These are phyloP conservation scores for Geotrichum cucujoidarum DNA, from an alignment of 1,139 yeast genomes.

Conservation along the genomic window DNA sequence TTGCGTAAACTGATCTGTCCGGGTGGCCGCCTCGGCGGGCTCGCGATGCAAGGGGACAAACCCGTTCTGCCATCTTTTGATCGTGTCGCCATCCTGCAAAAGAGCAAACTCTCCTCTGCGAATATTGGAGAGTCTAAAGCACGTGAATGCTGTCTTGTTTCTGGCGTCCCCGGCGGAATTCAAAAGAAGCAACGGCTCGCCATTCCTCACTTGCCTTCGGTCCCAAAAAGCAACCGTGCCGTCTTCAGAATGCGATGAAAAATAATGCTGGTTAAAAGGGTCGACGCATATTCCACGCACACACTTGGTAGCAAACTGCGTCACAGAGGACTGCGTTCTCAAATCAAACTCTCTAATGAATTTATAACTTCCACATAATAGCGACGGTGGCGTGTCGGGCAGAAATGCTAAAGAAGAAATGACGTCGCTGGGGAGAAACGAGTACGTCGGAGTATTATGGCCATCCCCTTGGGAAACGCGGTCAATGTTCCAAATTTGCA, in stretches of 20 bases:
- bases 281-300: slow-evolving; percentile 66
- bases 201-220: slow-evolving; percentile 53
- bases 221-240: slow-evolving; percentile 89
- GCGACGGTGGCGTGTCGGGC: slow-evolving; percentile 51
- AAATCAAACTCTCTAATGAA: slow-evolving; percentile 73
- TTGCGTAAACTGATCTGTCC: slow-evolving; percentile 3
- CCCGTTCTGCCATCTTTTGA: slow-evolving; percentile 81
- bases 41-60: slow-evolving; percentile 41
- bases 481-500: slow-evolving; percentile 78
- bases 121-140: slow-evolving; percentile 66
- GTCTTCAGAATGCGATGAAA: slow-evolving; percentile 75
- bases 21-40: slow-evolving; percentile 3
- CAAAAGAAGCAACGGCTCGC: slow-evolving; percentile 36
- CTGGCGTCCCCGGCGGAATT: slow-evolving; percentile 64
- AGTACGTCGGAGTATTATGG: slow-evolving; percentile 44
- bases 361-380: slow-evolving; percentile 75
- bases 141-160: slow-evolving; percentile 55
- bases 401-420: slow-evolving; percentile 64
- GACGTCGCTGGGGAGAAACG: slow-evolving; percentile 70
- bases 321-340: slow-evolving; percentile 61
- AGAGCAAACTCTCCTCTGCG: slow-evolving; percentile 74
- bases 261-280: slow-evolving; percentile 58
- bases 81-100: slow-evolving; percentile 68
- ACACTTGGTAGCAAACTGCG: slow-evolving; percentile 72
- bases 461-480: slow-evolving; percentile 31